Conservation (phyloP, 1,284 basidiomycete genomes). For the Naganishia cerealis region DNA sequence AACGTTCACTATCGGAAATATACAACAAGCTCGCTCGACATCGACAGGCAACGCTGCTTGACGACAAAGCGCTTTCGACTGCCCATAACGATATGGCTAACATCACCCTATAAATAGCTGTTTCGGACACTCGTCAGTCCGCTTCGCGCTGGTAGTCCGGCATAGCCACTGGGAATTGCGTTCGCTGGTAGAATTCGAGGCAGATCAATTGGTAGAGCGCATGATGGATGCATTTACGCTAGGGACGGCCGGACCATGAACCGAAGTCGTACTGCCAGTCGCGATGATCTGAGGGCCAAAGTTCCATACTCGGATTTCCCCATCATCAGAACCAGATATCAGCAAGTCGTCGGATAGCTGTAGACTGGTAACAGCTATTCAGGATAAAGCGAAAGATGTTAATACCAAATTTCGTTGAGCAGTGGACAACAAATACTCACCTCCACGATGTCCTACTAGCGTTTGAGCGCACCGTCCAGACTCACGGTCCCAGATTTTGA, state of each 20-base stretch:
- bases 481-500: constrained; percentile 83
- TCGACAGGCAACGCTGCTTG: too few relatives aligned
- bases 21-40: not conserved
- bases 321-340: constrained; percentile 87
- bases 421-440: constrained; percentile 7
- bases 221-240: not conserved
- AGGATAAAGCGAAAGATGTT: not conserved
- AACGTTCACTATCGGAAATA: not conserved
- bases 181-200: not conserved
- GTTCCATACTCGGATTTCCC: constrained; percentile 35
- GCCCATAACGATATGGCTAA: too few relatives aligned
- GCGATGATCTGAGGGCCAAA: constrained; percentile 30
- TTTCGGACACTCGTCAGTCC: not conserved
- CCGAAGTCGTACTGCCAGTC: not conserved
- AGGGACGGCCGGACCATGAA: not conserved
- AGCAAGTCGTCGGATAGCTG: constrained; percentile 92
- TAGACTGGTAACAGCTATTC: constrained; percentile 78
- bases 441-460: constrained; percentile 84
- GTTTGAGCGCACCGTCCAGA: constrained; percentile 85
- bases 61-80: too few relatives aligned
- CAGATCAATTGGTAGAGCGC: not conserved
- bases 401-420: not conserved
- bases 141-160: not conserved
- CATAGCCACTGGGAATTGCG: not conserved
- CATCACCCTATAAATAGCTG: not conserved